These are phyloP conservation scores for Ceratopteris richardii DNA, from an alignment of 75 land plant species.

Conservation along the genomic window DNA sequence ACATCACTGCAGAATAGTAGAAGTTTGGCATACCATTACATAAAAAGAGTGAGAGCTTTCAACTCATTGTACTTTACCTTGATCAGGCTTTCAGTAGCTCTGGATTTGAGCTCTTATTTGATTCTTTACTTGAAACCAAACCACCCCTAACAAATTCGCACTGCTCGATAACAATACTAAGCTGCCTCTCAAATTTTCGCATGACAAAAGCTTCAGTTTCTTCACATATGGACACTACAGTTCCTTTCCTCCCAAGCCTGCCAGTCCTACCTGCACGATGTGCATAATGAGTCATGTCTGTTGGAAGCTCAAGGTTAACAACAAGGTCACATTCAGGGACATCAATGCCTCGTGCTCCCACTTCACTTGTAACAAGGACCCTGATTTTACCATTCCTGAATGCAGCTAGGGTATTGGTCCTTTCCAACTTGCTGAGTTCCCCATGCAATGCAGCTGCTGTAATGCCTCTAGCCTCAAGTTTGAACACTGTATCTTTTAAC, in stretches of 20 bases:
- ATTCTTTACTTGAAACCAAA: not conserved
- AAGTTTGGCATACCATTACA: too few relatives aligned
- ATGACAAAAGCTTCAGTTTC: conserved; percentile 77
- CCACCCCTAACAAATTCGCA: conserved; percentile 64
- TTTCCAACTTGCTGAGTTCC: conserved; percentile 61
- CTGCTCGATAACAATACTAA: conserved; percentile 42
- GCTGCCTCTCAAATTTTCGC: conserved; percentile 72
- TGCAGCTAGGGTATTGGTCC: conserved; percentile 55
- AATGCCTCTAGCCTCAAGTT: conserved; percentile 80
- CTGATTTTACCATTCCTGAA: conserved; percentile 76
- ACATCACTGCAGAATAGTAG: too few relatives aligned
- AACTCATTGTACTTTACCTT: too few relatives aligned
- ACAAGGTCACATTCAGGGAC: conserved; percentile 85
- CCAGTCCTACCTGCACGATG: conserved; percentile 96
- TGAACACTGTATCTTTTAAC: conserved; percentile 76
- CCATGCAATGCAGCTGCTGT: conserved; percentile 76
- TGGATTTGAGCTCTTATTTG: too few relatives aligned
- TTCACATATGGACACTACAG: conserved; percentile 73
- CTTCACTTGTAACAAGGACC: conserved; percentile 80
- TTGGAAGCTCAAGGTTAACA: conserved; percentile 88
- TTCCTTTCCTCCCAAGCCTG: conserved; percentile 77
- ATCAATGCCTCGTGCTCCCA: conserved; percentile 91
- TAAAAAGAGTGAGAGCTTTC: too few relatives aligned
- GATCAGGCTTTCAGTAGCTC: too few relatives aligned
- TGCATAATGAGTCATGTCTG: conserved; percentile 86